phyloP scores from a whole-genome alignment of 2,329 filamentous ascomycete species.

The Thyridium curvatum region DNA sequence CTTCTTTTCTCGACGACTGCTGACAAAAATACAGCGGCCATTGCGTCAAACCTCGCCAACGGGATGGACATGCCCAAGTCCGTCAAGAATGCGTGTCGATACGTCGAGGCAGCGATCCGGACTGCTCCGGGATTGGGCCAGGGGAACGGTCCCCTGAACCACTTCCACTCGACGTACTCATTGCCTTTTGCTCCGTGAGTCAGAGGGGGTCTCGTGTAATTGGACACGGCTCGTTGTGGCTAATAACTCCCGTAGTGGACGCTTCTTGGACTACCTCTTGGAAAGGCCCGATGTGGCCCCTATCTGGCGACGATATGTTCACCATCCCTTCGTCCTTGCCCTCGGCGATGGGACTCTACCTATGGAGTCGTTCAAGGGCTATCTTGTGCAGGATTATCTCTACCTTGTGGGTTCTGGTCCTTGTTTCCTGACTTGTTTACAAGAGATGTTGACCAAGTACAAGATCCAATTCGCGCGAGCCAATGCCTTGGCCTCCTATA shows the following conservation, averaged over 20 bases:
- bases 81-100: conserved; percentile 62
- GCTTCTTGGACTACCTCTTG: conserved; percentile 79
- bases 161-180: conserved; percentile 66
- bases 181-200: conserved; percentile 62
- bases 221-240: neutral
- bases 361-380: conserved; percentile 73
- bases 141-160: conserved; percentile 69
- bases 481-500: conserved; percentile 80
- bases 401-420: conserved; percentile 65
- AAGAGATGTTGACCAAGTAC: neutral
- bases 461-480: conserved; percentile 83
- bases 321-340: conserved; percentile 76
- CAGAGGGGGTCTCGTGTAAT: neutral
- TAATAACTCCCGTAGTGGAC: conserved; percentile 42
- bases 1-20: neutral
- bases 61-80: conserved; percentile 51
- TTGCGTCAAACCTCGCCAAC: conserved; percentile 64
- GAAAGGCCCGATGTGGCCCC: conserved; percentile 65
- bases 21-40: conserved; percentile 46
- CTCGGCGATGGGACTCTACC: conserved; percentile 73
- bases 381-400: conserved; percentile 87
- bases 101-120: conserved; percentile 66
- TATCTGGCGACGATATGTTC: conserved; percentile 69
- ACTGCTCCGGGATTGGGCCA: conserved; percentile 56
- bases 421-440: neutral